Conservation (phyloP, 2,329 filamentous ascomycete species). For the Penicillium frequentans region DNA sequence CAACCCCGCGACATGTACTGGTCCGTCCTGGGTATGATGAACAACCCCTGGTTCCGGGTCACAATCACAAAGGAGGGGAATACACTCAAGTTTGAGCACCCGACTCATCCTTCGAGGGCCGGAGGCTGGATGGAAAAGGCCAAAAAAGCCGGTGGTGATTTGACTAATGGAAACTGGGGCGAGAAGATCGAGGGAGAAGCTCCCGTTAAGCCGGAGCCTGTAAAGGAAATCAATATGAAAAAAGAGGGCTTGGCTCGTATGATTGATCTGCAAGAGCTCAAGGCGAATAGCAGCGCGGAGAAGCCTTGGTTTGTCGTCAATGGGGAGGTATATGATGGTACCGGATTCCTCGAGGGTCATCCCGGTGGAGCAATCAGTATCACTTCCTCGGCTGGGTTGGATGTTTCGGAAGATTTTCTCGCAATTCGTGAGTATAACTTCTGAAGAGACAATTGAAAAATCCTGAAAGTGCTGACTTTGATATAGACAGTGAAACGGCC, state of each 20-base stretch:
- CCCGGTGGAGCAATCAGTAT: conserved; percentile 87
- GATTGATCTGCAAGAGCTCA: conserved; percentile 72
- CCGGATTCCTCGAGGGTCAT: conserved; percentile 74
- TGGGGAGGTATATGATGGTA: conserved; percentile 86
- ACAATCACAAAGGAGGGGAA: conserved; percentile 69
- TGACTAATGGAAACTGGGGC: conserved; percentile 82
- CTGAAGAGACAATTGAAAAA: not conserved
- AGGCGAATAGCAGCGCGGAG: conserved; percentile 63
- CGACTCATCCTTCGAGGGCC: conserved; percentile 75
- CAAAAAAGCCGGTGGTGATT: conserved; percentile 77
- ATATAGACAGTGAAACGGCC: conserved; percentile 82
- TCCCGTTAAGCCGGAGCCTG: conserved; percentile 48
- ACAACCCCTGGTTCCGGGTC: conserved; percentile 90
- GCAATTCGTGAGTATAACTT: conserved; percentile 70
- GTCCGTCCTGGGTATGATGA: conserved; percentile 96
- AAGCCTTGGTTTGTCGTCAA: conserved; percentile 86
- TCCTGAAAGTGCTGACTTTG: not conserved
- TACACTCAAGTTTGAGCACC: conserved; percentile 77
- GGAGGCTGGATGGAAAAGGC: conserved; percentile 94
- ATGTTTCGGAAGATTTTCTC: conserved; percentile 85
- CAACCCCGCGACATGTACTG: conserved; percentile 95
- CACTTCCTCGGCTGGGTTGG: conserved; percentile 74
- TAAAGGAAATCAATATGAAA: conserved; percentile 73
- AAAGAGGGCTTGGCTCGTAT: conserved; percentile 62
- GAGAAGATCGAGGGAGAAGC: conserved; percentile 61